These are phyloP conservation scores for Combretum micranthum DNA, from an alignment of 345 rosid species.

Conservation along the genomic window DNA sequence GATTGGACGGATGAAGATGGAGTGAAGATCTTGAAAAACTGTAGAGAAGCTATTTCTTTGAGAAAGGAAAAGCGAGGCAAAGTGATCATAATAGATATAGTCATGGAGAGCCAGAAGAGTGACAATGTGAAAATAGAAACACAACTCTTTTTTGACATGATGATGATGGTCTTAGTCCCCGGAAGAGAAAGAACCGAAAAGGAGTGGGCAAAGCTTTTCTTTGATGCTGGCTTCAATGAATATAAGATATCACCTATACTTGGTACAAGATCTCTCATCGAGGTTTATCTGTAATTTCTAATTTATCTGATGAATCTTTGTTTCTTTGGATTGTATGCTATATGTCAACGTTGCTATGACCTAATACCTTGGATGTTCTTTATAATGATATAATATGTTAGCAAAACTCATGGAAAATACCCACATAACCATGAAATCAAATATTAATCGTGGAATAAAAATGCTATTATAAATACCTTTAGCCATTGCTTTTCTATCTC, in stretches of 20 bases:
- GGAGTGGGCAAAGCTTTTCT: slow-evolving; percentile 26
- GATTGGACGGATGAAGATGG: slow-evolving; percentile 11
- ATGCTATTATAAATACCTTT: too few relatives aligned
- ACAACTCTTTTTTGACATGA: slow-evolving; percentile 14
- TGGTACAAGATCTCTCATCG: slow-evolving; percentile 19
- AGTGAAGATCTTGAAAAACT: slow-evolving; percentile 11
- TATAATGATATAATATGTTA: too few relatives aligned
- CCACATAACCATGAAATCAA: too few relatives aligned
- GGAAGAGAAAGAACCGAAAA: slow-evolving; percentile 21
- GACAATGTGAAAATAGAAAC: slow-evolving; percentile 2
- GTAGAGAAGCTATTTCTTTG: slow-evolving; percentile 1
- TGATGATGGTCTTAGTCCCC: slow-evolving; percentile 1
- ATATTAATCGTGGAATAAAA: too few relatives aligned
- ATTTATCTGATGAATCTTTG: too few relatives aligned
- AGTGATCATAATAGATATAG: slow-evolving; percentile 10
- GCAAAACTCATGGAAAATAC: too few relatives aligned
- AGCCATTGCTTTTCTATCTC: too few relatives aligned
- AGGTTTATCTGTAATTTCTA: slow-evolving; percentile 15
- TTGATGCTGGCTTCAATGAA: slow-evolving; percentile 17
- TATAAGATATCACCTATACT: slow-evolving; percentile 17
- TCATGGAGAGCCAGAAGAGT: background rate
- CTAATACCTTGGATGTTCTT: too few relatives aligned
- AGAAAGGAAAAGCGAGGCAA: background rate
- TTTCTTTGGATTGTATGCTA: too few relatives aligned
- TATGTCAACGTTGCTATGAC: too few relatives aligned